Percentiles rank a stretch among this genome's conserved stretches.
These are phyloP conservation scores for Fusarium veterinarium DNA, from an alignment of 2,329 filamentous ascomycete genomes.

Conservation along the genomic window DNA sequence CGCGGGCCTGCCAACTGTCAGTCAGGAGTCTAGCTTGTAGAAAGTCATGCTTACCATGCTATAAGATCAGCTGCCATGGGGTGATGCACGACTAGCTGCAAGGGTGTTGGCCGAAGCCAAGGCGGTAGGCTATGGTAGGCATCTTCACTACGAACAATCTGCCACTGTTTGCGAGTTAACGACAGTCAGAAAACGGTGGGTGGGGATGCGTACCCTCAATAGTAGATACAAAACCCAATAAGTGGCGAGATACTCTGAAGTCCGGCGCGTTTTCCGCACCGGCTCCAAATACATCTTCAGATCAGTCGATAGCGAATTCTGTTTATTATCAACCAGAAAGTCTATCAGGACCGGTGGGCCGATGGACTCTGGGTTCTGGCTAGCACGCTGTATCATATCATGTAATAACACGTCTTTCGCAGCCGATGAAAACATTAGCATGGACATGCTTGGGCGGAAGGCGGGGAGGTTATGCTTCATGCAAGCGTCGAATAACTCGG, in stretches of 20 bases:
- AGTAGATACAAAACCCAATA: constrained; percentile 11
- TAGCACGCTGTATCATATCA: neutral
- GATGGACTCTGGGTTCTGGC: neutral
- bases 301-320: neutral
- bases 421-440: neutral
- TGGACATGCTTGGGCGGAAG: neutral
- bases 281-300: constrained; percentile 1
- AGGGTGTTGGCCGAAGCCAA: constrained; percentile 12
- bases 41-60: neutral
- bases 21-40: neutral
- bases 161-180: neutral
- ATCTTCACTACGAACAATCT: constrained; percentile 4
- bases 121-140: neutral
- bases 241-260: neutral
- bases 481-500: neutral
- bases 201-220: neutral
- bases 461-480: neutral
- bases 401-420: neutral
- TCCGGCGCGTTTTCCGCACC: neutral
- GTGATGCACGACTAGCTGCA: constrained; percentile 9
- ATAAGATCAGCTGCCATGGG: constrained; percentile 11
- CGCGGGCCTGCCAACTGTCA: neutral
- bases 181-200: fast-evolving
- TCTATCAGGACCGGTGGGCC: neutral
- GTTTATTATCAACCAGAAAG: neutral